Evolutionary conservation across 176 grass and related monocot species (phyloP).

Genomic region (Triticum aestivum): DNA sequence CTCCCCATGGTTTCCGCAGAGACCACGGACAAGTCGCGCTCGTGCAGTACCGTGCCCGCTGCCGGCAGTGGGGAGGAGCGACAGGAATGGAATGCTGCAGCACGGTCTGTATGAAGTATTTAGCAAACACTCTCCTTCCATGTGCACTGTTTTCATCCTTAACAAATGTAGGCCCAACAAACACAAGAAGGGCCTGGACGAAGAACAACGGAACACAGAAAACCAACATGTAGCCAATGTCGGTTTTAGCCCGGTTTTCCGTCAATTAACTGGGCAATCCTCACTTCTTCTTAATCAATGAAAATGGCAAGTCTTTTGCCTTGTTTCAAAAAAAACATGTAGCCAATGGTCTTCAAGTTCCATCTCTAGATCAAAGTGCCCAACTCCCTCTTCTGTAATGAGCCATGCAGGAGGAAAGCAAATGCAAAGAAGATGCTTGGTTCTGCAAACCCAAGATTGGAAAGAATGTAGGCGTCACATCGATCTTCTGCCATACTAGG

Average conservation of each 20-base stretch:
- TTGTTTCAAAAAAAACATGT: constrained; percentile 31
- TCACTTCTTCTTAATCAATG: too few species aligned
- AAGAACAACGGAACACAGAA: constrained; percentile 70
- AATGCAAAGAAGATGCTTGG: constrained; percentile 80
- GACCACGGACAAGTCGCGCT: too few species aligned
- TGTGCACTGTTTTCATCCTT: constrained; percentile 40
- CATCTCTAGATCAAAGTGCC: constrained; percentile 67
- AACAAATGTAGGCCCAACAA: constrained; percentile 64
- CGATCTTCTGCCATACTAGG: constrained; percentile 54
- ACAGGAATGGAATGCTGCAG: too few species aligned
- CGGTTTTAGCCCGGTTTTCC: too few species aligned
- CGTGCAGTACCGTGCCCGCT: too few species aligned
- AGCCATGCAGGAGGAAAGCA: constrained; percentile 72
- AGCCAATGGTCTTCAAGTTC: constrained; percentile 79
- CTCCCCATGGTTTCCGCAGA: too few species aligned
- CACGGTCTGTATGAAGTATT: constrained; percentile 53
- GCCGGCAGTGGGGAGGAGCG: too few species aligned
- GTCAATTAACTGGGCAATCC: too few species aligned
- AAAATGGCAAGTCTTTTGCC: too few species aligned
- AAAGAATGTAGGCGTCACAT: constrained; percentile 84
- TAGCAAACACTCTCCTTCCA: constrained; percentile 55
- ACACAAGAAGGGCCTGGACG: constrained; percentile 55
- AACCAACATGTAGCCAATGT: constrained; percentile 62
- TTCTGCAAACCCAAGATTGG: constrained; percentile 94
- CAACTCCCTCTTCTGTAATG: constrained; percentile 70